A percentile compares a stretch with the other conserved stretches of the same genome.
These are phyloP conservation scores for Colletotrichum liaoningense DNA, from an alignment of 2,329 filamentous ascomycete species.

Conservation along the genomic window DNA sequence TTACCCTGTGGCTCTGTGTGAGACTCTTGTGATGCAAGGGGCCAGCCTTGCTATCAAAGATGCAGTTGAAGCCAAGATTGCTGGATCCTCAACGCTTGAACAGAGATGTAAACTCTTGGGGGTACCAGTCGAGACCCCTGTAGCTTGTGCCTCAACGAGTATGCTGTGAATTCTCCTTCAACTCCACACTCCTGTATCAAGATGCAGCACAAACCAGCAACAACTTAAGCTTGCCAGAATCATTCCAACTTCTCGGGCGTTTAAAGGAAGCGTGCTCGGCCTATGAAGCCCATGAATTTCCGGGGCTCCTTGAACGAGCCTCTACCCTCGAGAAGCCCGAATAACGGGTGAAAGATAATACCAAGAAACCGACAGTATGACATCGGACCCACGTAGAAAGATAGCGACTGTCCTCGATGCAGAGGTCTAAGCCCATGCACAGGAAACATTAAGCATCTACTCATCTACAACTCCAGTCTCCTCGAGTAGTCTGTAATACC, in stretches of 20 bases:
- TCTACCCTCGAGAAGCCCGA: neutral
- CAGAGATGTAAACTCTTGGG: no score
- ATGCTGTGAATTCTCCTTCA: neutral
- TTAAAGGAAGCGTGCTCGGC: neutral
- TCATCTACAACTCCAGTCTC: neutral
- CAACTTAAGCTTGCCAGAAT: neutral
- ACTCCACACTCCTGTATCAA: neutral
- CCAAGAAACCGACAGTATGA: neutral
- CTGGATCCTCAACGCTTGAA: neutral
- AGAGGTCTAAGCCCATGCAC: neutral
- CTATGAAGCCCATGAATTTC: neutral
- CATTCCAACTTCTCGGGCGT: neutral
- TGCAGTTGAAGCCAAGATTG: neutral
- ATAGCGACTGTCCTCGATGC: neutral
- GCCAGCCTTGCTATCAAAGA: neutral
- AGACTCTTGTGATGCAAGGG: neutral
- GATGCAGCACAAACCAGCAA: neutral
- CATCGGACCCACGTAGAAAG: neutral
- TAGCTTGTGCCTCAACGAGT: neutral
- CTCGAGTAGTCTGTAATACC: neutral
- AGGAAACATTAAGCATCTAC: neutral
- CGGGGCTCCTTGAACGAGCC: neutral
- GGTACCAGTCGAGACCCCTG: neutral
- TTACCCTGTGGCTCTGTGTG: neutral
- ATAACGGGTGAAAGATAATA: neutral